These are phyloP conservation scores for Plectranthus barbatus DNA, from an alignment of 257 asterid genomes.

Conservation along the genomic window DNA sequence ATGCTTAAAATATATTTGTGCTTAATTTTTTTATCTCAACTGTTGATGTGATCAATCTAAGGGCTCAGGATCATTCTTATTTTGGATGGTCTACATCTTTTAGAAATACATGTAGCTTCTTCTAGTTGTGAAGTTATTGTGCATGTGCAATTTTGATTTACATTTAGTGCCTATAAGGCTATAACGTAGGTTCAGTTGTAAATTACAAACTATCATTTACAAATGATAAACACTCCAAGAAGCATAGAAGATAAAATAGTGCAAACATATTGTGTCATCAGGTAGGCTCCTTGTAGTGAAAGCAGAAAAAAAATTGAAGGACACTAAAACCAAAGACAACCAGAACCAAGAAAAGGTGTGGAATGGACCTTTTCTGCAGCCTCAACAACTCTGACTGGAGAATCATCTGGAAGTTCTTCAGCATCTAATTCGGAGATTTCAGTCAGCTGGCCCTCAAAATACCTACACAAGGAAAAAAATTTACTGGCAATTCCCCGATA, in stretches of 20 bases:
- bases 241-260: neutral
- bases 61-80: too few relatives aligned
- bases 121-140: neutral
- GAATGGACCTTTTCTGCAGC: conserved; percentile 79
- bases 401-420: conserved; percentile 44
- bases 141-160: neutral
- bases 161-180: neutral
- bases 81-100: neutral
- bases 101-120: neutral
- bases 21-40: too few relatives aligned
- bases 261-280: conserved; percentile 1
- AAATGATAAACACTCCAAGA: neutral
- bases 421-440: conserved; percentile 55
- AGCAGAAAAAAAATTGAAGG: neutral
- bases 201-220: neutral
- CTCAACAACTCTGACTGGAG: conserved; percentile 47
- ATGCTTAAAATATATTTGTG: too few relatives aligned
- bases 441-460: conserved; percentile 83
- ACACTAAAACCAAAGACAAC: neutral
- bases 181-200: neutral
- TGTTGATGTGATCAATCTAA: too few relatives aligned
- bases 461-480: conserved; percentile 36
- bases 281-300: neutral
- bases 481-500: conserved; percentile 1
- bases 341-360: neutral